Base-by-base conservation (phyloP, 306 rosid genomes). In the Quercus parvula region DNA sequence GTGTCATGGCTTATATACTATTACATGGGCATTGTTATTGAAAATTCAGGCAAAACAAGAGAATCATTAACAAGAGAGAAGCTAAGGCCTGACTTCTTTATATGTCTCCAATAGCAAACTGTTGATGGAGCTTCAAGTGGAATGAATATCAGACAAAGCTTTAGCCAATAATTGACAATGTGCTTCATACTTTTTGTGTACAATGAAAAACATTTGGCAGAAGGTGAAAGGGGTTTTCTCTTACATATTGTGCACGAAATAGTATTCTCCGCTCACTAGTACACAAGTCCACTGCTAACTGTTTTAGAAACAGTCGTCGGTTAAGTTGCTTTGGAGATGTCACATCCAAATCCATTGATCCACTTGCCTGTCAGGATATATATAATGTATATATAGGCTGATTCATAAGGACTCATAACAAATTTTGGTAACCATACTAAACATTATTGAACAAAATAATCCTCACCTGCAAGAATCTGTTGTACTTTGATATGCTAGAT, bases 281-380 rank as follows among this genome's bases (percentile, higher is more conserved):
- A 77, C 92, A 88, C 85, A 95, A 89, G 85, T 95, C 98, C 77
- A 90, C 90, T 0, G 99, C 98, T 38, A 95, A 89, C 79, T 95
- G 99, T 78, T 92, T 92, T 73, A 95, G 90, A 85, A 95, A 92
- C 74, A 95, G 81, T 82, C 92, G 84, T 74, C 99, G 87, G 78
- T 92, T 95, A 74, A 92, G 96, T 82, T 87, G 97, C 85, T 92
- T 92, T 1, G 99, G 99, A 70, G 96, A 95, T 49, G 99, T 89
- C 81, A 95, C 91, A 28, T 95, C 98, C 81, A 95, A 86, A 84
- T 95, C 97, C 85, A 92, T 89, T 33, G 99, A 84, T 84, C 99
- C 99, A 90, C 99, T 92, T 81, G 75, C 92, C 99, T 92, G 88
- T 75, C 24, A 83, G 77, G 56, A 79, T 30, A 70, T 27, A 75